These are phyloP conservation scores for Cairneyella variabilis DNA, from an alignment of 495 filamentous ascomycete genomes.

Conservation along the genomic window DNA sequence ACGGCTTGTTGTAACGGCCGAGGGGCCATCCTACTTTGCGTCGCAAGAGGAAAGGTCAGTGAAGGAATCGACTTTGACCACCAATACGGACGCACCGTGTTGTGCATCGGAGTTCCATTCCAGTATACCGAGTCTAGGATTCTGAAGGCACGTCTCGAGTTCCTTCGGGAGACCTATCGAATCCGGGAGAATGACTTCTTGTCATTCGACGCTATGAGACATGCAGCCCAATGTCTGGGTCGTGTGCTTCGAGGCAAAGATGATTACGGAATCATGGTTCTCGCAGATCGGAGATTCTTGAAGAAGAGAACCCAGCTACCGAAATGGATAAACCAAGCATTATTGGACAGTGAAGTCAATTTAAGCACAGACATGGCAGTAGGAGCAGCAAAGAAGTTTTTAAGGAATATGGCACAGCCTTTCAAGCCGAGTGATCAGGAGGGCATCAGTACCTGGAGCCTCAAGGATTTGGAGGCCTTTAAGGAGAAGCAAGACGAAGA, in stretches of 20 bases:
- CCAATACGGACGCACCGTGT: constrained; percentile 93
- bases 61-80: constrained; percentile 99
- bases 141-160: constrained; percentile 92
- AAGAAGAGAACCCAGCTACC: constrained; percentile 88
- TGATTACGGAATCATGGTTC: constrained; percentile 98
- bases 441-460: constrained; percentile 87
- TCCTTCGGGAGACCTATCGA: constrained; percentile 92
- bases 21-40: constrained; percentile 88
- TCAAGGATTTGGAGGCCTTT: constrained; percentile 70
- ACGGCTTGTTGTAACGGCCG: constrained; percentile 96
- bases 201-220: constrained; percentile 98
- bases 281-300: constrained; percentile 88
- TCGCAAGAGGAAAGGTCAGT: constrained; percentile 93
- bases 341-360: constrained; percentile 79
- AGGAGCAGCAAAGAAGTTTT: constrained; percentile 81
- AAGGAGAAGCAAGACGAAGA: constrained; percentile 74
- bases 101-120: constrained; percentile 97
- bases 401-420: constrained; percentile 86
- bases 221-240: constrained; percentile 94
- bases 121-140: constrained; percentile 99
- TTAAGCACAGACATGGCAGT: constrained; percentile 94
- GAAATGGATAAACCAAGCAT: constrained; percentile 92
- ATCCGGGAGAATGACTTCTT: constrained; percentile 98
- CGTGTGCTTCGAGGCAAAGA: constrained; percentile 96
- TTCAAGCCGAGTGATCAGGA: constrained; percentile 81